Base-by-base conservation (phyloP, 495 filamentous ascomycete species). In the Xylona heveae region DNA sequence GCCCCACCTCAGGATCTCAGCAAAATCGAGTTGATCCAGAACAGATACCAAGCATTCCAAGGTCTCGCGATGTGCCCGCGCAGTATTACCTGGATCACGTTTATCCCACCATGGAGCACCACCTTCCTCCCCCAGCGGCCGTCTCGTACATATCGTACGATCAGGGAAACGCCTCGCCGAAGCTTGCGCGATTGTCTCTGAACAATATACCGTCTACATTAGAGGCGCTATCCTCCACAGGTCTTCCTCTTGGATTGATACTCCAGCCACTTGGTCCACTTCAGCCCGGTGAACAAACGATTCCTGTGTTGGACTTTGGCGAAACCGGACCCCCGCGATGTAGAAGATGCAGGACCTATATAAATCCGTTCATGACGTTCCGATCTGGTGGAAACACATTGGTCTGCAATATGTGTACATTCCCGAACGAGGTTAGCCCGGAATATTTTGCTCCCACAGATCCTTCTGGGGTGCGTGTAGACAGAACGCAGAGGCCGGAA, bases 361-460 rank as follows among this genome's bases (percentile, higher is more conserved):
- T 99, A 53, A 99, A 99, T 46, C 88, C 88, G 7, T 99, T 95
- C 50, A 94, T 95, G 88, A 76, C 77, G 35, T 99, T 99, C 61
- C 66, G 74, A 29, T 78, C 78, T 3, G 88, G 84, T 17, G 88
- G 88, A 21, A 93, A 79, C 52, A 90, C 85, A 49, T 93, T 94
- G 44, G 81, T 90, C 34, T 99, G 88, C 54, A 99, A 99, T 45
- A 85, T 99, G 61, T 99, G 88, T 55, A 84, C 74, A 15, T 93
- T 93, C 54, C 80, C 90, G 3, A 95, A 95, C 49, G 90, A 99
- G 51, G 84, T 90, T 4, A 60, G 80, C 1, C 51, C 77, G 1
- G 88, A 94, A 44, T 99, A 99, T 49, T 95, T 90, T 47, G 74
- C 78, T 20, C 81, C 90, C 19, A 72, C 81, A 27, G 85, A 81